Evolutionary conservation across 163 green algal genomes (phyloP), one percentile per base, ranked within the genome.

Genomic region (Scenedesmus sp.): DNA sequence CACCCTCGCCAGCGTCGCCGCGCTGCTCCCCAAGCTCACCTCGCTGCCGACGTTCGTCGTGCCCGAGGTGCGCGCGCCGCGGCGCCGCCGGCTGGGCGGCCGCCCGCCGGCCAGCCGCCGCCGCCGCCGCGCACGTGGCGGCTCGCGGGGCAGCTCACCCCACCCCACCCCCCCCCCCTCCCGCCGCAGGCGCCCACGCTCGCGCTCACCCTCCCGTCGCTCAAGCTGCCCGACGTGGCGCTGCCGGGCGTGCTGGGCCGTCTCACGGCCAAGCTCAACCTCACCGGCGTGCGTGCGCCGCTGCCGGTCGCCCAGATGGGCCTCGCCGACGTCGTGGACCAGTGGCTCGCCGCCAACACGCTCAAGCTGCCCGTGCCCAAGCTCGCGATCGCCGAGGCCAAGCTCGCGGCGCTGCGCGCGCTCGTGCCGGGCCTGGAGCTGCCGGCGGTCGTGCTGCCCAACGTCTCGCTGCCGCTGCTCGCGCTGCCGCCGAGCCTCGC

Each of bases 11-110:
- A 39, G 28, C 17, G 45, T 74, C 31, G 64, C 45, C 24, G 24
- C 47, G 64, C 45, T 74, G 47, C 64, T 74, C 17, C 64, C 64
- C 31, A 20, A 26, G 9, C 26, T 74, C 26, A 74, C 45, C 20
- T 74, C 64, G 9, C 29, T 74, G 64, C 45, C 64, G n/a, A 74
- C 47, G 22, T 22, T 74, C 4, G 29, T 74, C 2, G 45, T 26
- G n/a, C n/a, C n/a, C n/a, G n/a, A n/a, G n/a, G n/a, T n/a, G n/a
- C n/a, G n/a, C n/a, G n/a, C n/a, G n/a, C n/a, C n/a, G n/a, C n/a
- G n/a, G n/a, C n/a, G n/a, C n/a, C n/a, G n/a, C n/a, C n/a, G n/a
- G n/a, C n/a, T n/a, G n/a, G n/a, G n/a, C n/a, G n/a, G n/a, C n/a
- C n/a, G n/a, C n/a, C n/a, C n/a, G n/a, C n/a, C n/a, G n/a, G n/a